These are phyloP conservation scores for Clitoria ternatea DNA, from an alignment of 306 rosid genomes.

Conservation along the genomic window DNA sequence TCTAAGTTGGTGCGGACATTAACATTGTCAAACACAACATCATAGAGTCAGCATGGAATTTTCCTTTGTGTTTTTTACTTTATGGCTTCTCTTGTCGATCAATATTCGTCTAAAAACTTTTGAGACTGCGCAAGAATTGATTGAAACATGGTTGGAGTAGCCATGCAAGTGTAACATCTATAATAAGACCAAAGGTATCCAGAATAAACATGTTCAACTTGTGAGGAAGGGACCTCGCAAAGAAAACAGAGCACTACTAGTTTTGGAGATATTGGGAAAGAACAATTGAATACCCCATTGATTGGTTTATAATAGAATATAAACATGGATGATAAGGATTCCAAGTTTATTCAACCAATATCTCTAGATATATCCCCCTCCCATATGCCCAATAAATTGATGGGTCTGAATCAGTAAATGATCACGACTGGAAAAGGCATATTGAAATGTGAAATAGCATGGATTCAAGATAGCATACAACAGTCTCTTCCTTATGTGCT, in stretches of 20 bases:
- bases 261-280: background rate
- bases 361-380: constrained; percentile 6
- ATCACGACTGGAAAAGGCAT: background rate
- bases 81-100: constrained; percentile 8
- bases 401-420: constrained; percentile 10
- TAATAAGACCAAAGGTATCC: constrained; percentile 3
- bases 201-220: constrained; percentile 33
- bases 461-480: constrained; percentile 23
- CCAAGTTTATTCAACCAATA: constrained; percentile 5
- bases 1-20: background rate
- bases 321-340: constrained; percentile 35
- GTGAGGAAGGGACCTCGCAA: constrained; percentile 37
- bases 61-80: background rate
- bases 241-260: constrained; percentile 9
- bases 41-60: background rate
- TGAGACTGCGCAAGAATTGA: constrained; percentile 19
- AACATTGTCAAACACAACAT: background rate
- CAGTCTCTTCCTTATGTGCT: background rate
- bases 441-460: background rate
- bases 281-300: constrained; percentile 8
- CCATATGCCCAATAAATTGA: constrained; percentile 1
- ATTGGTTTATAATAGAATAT: constrained; percentile 15
- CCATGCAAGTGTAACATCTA: constrained; percentile 9
- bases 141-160: constrained; percentile 21
- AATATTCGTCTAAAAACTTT: constrained; percentile 29